These are phyloP conservation scores for Syzygium oleosum DNA, from an alignment of 345 rosid genomes.

Conservation along the genomic window DNA sequence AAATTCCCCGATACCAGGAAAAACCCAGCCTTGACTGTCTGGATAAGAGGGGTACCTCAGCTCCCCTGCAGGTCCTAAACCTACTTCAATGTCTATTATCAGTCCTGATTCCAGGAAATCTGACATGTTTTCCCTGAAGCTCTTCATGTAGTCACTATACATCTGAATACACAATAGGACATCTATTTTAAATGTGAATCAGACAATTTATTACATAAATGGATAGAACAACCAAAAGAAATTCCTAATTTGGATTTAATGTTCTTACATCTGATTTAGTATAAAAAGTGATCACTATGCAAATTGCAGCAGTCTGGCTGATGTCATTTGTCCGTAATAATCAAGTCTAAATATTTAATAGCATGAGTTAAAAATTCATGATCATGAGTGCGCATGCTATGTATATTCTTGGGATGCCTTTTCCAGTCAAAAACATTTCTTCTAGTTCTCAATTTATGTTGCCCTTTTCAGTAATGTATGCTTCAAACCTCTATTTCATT, in stretches of 20 bases:
- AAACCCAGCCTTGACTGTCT: conserved; percentile 64
- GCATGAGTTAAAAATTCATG: not conserved
- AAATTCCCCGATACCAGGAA: conserved; percentile 84
- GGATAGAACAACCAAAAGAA: not conserved
- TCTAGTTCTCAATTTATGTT: not conserved
- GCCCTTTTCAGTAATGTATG: not conserved
- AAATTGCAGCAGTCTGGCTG: not conserved
- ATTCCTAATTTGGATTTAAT: not conserved
- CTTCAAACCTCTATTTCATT: not conserved
- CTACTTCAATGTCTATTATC: conserved; percentile 73
- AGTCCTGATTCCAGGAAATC: conserved; percentile 53
- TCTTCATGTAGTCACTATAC: conserved; percentile 72
- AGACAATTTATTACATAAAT: not conserved
- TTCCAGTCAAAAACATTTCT: not conserved
- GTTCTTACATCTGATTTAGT: not conserved
- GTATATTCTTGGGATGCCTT: not conserved
- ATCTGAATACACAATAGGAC: conserved; percentile 23
- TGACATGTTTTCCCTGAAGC: conserved; percentile 63
- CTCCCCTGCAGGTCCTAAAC: conserved; percentile 92
- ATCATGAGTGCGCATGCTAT: not conserved
- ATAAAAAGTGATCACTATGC: not conserved
- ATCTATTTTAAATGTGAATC: not conserved
- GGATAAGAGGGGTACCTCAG: conserved; percentile 85
- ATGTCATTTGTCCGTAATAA: not conserved
- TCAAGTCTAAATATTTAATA: not conserved